Evolutionary conservation across 768 basidiomycete species (phyloP), one percentile per base, ranked within the genome.

Genomic region (Holtermannia corniformis): DNA sequence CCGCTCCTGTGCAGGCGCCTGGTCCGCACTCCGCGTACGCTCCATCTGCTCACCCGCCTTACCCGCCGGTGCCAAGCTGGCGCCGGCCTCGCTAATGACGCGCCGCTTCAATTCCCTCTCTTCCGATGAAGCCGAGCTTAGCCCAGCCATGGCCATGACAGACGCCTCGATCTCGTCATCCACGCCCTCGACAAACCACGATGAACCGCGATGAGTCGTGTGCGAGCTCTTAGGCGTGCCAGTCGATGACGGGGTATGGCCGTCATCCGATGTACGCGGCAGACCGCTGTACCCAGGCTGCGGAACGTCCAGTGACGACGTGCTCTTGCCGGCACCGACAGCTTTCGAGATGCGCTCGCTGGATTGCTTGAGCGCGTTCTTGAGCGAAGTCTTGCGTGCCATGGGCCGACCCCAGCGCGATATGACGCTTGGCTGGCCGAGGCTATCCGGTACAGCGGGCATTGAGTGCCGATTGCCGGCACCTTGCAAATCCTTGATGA

Each of bases 81-180:
- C 13, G 14, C 20, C 20, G 23, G 50, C 55, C 42, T 62, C 62
- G 25, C 60, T 60, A 20, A 57, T 46, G 3, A 65, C 56, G 42
- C 61, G 54, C 50, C 37, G 40, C 22, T 16, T 20, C 27, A 42
- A 4, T 20, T 11, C 43, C 27, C 21, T 47, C 16, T 37, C 23
- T 42, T n/a, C 44, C 45, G 41, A 22, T 32, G 41, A 21, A 5
- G 50, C 85, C 64, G 87, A 68, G 62, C 85, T 89, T 44, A 91
- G 71, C 66, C 91, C 89, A 58, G 90, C 89, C 62, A 84, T 84
- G 63, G 91, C 87, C 47, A 91, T 71, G 2, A 83, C 81, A 65
- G 90, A 88, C 63, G 82, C 79, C 67, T 85, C 85, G 23, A 71
- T 67, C 55, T 67, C 70, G 23, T 63, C 70, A 25, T 63, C 65